phyloP scores from a whole-genome alignment of 441 rosid species.

The Adansonia madagascariensis region DNA sequence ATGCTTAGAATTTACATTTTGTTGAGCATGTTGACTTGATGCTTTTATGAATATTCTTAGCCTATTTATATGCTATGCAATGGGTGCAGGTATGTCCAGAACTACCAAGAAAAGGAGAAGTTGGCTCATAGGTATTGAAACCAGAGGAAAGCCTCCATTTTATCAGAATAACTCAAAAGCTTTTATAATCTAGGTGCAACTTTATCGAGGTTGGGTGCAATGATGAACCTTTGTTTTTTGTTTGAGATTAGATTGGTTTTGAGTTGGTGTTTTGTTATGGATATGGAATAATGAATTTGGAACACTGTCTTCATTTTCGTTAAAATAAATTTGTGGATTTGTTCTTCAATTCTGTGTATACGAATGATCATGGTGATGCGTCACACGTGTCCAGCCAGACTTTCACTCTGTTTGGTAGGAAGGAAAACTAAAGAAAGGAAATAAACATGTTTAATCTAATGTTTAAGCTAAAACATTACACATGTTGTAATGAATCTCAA shows the following conservation, averaged over 20 bases:
- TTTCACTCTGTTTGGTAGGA: not conserved
- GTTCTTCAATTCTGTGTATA: not conserved
- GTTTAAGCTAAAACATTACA: not conserved
- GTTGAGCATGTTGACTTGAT: not conserved
- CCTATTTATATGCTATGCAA: not conserved
- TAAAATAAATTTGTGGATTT: conserved; percentile 12
- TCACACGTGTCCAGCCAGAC: not conserved
- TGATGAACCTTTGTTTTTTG: not conserved
- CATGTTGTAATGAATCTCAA: too few species aligned
- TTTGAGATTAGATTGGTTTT: not conserved
- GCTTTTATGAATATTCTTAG: not conserved
- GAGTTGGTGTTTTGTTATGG: conserved; percentile 13
- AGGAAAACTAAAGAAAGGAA: not conserved
- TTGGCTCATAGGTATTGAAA: conserved; percentile 76
- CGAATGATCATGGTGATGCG: not conserved
- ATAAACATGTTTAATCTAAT: not conserved
- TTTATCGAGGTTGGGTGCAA: conserved; percentile 13
- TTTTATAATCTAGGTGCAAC: conserved; percentile 12
- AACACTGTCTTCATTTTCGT: not conserved
- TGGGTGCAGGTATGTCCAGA: conserved; percentile 72
- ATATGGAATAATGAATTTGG: conserved; percentile 17
- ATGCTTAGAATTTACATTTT: not conserved
- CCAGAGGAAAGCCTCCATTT: not conserved
- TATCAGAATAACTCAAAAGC: not conserved
- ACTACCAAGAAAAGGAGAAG: conserved; percentile 84